These are phyloP conservation scores for Aureobasidium mangrovei DNA, from an alignment of 2,329 filamentous ascomycete genomes.

Conservation along the genomic window DNA sequence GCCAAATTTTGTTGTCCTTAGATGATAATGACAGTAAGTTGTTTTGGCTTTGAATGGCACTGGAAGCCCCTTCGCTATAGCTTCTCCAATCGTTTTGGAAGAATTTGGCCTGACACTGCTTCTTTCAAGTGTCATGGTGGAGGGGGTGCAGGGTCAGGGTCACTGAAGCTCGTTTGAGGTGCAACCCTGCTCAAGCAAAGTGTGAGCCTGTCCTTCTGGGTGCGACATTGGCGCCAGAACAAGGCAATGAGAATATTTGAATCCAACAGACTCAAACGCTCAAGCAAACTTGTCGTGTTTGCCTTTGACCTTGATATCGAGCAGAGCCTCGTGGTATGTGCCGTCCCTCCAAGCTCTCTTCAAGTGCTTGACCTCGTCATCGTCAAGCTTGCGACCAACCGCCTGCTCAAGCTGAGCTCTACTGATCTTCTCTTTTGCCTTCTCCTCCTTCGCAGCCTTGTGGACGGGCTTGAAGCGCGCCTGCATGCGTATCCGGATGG, in stretches of 20 bases:
- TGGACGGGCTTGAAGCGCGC: slow-evolving; percentile 82
- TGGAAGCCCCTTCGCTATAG: too few relatives aligned
- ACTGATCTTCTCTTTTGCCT: slow-evolving; percentile 75
- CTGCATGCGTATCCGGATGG: slow-evolving; percentile 82
- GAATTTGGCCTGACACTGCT: too few relatives aligned
- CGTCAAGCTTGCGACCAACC: slow-evolving; percentile 65
- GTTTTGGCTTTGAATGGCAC: too few relatives aligned
- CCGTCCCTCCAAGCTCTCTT: slow-evolving; percentile 79
- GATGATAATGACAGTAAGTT: too few relatives aligned
- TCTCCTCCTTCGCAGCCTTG: slow-evolving; percentile 72
- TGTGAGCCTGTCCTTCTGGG: too few relatives aligned
- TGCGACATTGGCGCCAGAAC: too few relatives aligned
- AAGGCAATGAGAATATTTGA: background rate
- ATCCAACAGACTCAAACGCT: slow-evolving; percentile 3
- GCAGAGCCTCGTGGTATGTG: slow-evolving; percentile 76
- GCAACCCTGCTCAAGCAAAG: too few relatives aligned
- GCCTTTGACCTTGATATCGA: slow-evolving; percentile 82
- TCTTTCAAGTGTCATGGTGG: too few relatives aligned
- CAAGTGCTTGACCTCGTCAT: slow-evolving; percentile 76
- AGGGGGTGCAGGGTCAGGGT: too few relatives aligned
- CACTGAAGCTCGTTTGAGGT: too few relatives aligned
- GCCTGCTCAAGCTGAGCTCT: slow-evolving; percentile 74
- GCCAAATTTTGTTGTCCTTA: too few relatives aligned
- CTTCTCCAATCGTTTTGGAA: too few relatives aligned
- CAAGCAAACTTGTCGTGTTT: slow-evolving; percentile 78